Conservation (phyloP, 805 yeast genomes). For the Priceomyces carsonii region DNA sequence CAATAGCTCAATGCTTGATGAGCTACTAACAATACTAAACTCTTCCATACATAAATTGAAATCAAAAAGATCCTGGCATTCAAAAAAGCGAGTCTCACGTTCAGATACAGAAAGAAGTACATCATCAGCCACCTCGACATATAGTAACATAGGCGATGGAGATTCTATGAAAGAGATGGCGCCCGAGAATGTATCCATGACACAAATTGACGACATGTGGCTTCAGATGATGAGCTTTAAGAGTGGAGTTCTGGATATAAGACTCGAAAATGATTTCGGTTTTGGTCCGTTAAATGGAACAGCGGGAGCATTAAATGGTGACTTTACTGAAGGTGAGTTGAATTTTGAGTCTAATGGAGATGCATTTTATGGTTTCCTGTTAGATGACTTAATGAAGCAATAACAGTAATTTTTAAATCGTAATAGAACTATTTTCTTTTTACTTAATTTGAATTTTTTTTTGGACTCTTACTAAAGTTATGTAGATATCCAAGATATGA, state of each 20-base stretch:
- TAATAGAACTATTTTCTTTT: too few relatives aligned
- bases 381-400: not conserved
- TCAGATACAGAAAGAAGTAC: too few relatives aligned
- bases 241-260: not conserved
- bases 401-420: too few relatives aligned
- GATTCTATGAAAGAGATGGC: too few relatives aligned
- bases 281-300: not conserved
- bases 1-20: conserved; percentile 19
- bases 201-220: conserved; percentile 5
- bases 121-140: too few relatives aligned
- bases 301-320: not conserved
- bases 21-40: conserved; percentile 22
- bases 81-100: too few relatives aligned
- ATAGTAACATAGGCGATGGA: too few relatives aligned
- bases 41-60: conserved; percentile 12
- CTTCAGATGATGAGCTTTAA: conserved; percentile 5
- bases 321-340: not conserved
- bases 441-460: too few relatives aligned
- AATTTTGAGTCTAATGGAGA: not conserved
- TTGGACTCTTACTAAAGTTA: too few relatives aligned
- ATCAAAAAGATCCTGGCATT: too few relatives aligned
- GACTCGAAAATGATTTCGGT: not conserved
- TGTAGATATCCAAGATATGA: too few relatives aligned
- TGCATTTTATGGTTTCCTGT: not conserved
- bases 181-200: too few relatives aligned